These are phyloP conservation scores for Lentinus polychrous DNA, from an alignment of 1,284 basidiomycete species.

Conservation along the genomic window DNA sequence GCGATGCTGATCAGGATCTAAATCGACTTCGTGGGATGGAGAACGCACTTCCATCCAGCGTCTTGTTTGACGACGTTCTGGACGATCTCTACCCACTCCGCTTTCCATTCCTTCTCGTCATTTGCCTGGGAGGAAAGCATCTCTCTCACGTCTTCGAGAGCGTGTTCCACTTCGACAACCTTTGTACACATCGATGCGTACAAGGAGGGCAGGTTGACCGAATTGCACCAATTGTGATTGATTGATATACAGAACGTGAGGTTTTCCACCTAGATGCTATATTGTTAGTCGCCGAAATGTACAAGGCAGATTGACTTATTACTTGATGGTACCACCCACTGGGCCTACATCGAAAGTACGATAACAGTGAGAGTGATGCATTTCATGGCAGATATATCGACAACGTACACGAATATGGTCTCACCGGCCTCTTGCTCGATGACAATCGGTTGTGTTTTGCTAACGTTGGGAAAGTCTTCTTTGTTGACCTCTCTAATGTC, in stretches of 20 bases:
- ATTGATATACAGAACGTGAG: conserved; percentile 26
- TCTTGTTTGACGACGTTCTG: conserved; percentile 28
- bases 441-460: conserved; percentile 17
- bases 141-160: conserved; percentile 24
- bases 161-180: conserved; percentile 23
- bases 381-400: neutral
- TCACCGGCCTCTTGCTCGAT: conserved; percentile 24
- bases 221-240: conserved; percentile 30
- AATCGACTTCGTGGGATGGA: neutral
- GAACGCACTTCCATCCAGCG: conserved; percentile 27
- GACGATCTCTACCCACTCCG: conserved; percentile 23
- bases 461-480: conserved; percentile 15
- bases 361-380: neutral
- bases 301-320: neutral
- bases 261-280: conserved; percentile 20
- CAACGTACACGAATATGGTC: conserved; percentile 25
- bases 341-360: conserved; percentile 13
- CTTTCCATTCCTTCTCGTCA: conserved; percentile 14
- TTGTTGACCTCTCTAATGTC: conserved; percentile 22
- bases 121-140: conserved; percentile 14
- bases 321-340: conserved; percentile 28
- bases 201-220: conserved; percentile 24
- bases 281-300: neutral
- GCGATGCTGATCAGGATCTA: neutral
- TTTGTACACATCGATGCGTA: conserved; percentile 26